Percentiles rank a stretch among this genome's conserved stretches.
phyloP scores from a whole-genome alignment of 1,284 basidiomycete genomes.

The Puccinia horiana region DNA sequence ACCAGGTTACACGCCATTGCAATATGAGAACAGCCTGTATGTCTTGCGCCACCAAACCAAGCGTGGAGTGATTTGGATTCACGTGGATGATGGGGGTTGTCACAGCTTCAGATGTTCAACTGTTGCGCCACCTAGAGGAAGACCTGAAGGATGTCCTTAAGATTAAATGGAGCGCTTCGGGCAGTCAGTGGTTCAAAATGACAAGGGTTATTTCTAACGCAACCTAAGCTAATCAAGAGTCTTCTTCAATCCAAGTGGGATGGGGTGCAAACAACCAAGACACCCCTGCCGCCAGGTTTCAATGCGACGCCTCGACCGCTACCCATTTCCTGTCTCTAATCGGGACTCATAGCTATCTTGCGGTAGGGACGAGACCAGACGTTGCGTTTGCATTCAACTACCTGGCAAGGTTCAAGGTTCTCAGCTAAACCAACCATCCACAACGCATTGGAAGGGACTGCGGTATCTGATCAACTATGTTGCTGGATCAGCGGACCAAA shows the following conservation, averaged over 20 bases:
- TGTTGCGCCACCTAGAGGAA: background rate
- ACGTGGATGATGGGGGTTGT: slow-evolving; percentile 20
- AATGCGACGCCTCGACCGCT: background rate
- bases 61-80: background rate
- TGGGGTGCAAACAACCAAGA: background rate
- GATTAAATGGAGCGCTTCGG: slow-evolving; percentile 13
- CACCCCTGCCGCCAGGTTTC: background rate
- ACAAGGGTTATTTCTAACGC: background rate
- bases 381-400: slow-evolving; percentile 9
- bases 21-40: background rate
- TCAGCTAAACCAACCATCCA: background rate
- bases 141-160: slow-evolving; percentile 5
- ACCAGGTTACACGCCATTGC: background rate
- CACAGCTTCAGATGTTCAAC: background rate
- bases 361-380: slow-evolving; percentile 22
- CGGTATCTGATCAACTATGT: background rate
- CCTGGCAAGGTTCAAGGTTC: background rate
- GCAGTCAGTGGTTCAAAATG: background rate
- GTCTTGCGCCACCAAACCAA: background rate
- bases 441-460: background rate
- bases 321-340: background rate
- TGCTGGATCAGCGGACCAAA: background rate
- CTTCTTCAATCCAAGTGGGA: background rate
- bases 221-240: background rate
- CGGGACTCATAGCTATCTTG: background rate